Evolutionary conservation across 768 basidiomycete species (phyloP).

Genomic region (Butyriboletus loyo): DNA sequence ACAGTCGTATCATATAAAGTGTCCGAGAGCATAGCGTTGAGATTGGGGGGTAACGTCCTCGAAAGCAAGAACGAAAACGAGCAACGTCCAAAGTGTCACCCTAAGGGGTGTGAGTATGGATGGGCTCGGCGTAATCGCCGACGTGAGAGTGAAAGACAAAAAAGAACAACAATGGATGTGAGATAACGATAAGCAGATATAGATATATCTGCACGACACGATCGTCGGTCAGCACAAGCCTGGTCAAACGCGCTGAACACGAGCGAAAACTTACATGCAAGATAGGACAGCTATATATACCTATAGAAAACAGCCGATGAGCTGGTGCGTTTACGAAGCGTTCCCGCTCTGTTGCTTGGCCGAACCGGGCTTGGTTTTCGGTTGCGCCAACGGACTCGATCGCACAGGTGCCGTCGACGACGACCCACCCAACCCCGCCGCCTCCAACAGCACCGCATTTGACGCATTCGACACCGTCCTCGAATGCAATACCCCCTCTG

Average conservation of each 20-base stretch:
- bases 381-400: conserved; percentile 22
- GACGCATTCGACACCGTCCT: conserved; percentile 21
- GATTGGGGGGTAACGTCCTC: neutral
- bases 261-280: neutral
- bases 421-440: conserved; percentile 15
- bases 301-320: neutral
- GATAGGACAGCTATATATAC: neutral
- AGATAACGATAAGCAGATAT: neutral
- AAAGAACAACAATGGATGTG: neutral
- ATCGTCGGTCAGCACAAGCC: neutral
- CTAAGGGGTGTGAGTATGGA: neutral
- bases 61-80: neutral
- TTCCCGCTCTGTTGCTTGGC: neutral
- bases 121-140: neutral
- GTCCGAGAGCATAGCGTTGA: neutral
- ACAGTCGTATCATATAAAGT: neutral
- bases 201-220: neutral
- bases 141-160: neutral
- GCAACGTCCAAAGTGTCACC: neutral
- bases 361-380: neutral
- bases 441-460: conserved; percentile 22
- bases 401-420: neutral
- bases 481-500: conserved; percentile 14
- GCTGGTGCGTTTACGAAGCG: neutral
- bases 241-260: neutral